phyloP scores from a whole-genome alignment of 2,329 filamentous ascomycete genomes.

The Fusarium continuum region DNA sequence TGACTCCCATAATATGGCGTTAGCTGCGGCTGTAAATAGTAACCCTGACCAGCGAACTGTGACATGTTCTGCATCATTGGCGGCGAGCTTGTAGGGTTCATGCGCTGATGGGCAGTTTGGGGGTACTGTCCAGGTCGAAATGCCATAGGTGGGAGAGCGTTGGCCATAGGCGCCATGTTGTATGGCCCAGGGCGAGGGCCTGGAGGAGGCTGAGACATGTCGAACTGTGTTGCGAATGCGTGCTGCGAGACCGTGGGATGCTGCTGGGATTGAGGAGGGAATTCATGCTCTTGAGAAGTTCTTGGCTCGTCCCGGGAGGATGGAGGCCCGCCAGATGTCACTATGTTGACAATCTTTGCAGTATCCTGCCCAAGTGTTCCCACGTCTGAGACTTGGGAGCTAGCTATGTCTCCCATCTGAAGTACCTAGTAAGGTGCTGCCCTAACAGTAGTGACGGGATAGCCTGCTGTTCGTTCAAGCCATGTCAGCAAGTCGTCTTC shows the following conservation, averaged over 20 bases:
- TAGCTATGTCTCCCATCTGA: slow-evolving; percentile 41
- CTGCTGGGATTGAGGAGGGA: slow-evolving; percentile 36
- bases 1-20: slow-evolving; percentile 57
- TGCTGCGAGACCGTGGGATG: slow-evolving; percentile 49
- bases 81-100: slow-evolving; percentile 49
- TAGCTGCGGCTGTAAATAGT: slow-evolving; percentile 58
- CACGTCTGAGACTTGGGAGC: slow-evolving; percentile 22
- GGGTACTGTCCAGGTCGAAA: slow-evolving; percentile 53
- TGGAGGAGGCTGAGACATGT: slow-evolving; percentile 49
- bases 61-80: slow-evolving; percentile 52
- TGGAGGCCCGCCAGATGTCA: slow-evolving; percentile 2
- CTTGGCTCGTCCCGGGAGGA: slow-evolving; percentile 15
- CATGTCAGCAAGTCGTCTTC: slow-evolving; percentile 8
- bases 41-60: slow-evolving; percentile 56
- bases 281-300: slow-evolving; percentile 31
- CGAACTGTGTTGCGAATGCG: slow-evolving; percentile 54
- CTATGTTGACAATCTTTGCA: slow-evolving; percentile 14
- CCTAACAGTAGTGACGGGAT: not conserved
- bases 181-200: slow-evolving; percentile 49
- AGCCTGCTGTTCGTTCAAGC: not conserved
- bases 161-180: slow-evolving; percentile 58
- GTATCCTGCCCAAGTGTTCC: slow-evolving; percentile 12
- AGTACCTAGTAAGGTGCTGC: not conserved
- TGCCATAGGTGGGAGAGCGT: slow-evolving; percentile 53
- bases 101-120: slow-evolving; percentile 48